Evolutionary conservation across 1,139 yeast species (phyloP), one percentile per base, ranked within the genome.

Genomic region (Geotrichum histeridarum): DNA sequence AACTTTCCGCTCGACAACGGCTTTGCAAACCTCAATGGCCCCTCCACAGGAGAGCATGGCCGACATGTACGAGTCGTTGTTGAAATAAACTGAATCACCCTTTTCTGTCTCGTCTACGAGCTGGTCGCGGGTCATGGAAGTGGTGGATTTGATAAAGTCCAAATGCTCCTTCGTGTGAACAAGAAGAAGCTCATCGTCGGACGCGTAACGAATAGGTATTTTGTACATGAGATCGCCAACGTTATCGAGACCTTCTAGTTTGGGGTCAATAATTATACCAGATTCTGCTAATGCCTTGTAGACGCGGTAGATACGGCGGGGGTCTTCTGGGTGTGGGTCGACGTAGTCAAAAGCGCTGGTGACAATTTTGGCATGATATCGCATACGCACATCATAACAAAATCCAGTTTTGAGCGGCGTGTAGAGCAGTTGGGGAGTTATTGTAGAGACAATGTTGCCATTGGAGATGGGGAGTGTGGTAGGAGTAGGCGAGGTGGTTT

Each of bases 251-350:
- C 97, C 98, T 8, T 87, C 80, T 48, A 93, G 74, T 2, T 89
- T 81, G 22, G 89, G 84, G 66, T 93, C 97, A 44, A 76, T 80
- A 52, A 94, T 84, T 22, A 94, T 74, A 0, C 99, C 99, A 32
- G 95, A 91, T 67, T 93, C 98, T 0, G 96, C 98, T 50, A 94
- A 77, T 48, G 87, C 86, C 70, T 93, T 89, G 73, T 93, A 94
- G 48, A 94, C 88, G 56, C 98, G 79, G 70, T 91, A 93, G 48
- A 93, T 93, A 62, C 99, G 82, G 59, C 99, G 80, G 11, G 99
- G 99, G 67, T 94, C 99, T 69, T 94, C 99, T 4, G 99, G 99
- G 68, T 94, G 99, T 2, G 99, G 99, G 67, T 94, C 99, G 51
- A 91, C 89, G 70, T 93, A 93, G 68, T 91, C 97, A 63, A 82